These are phyloP conservation scores for Sporothrix curviconia DNA, from an alignment of 2,329 filamentous ascomycete genomes.

Conservation along the genomic window DNA sequence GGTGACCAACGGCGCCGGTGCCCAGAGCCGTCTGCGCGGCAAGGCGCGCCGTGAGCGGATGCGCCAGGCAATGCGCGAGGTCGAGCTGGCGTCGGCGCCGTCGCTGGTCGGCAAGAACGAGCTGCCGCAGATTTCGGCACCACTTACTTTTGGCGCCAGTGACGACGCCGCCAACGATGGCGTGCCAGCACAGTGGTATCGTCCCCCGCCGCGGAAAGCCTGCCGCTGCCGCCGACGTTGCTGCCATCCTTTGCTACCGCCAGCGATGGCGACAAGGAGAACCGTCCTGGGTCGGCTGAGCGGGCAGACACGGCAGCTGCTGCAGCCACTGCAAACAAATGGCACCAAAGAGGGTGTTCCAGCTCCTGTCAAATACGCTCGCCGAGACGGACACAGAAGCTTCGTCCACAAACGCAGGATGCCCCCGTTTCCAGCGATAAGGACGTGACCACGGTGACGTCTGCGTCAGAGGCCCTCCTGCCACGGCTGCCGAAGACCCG, in stretches of 20 bases:
- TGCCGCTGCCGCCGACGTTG: too few species aligned
- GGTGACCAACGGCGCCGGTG: constrained; percentile 68
- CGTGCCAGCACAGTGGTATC: constrained; percentile 16
- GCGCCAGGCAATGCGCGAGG: constrained; percentile 47
- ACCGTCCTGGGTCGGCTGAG: constrained; percentile 26
- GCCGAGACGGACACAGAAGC: background rate
- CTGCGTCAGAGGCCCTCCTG: too few species aligned
- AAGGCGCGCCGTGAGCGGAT: constrained; percentile 52
- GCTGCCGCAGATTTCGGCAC: too few species aligned
- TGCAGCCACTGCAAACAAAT: background rate
- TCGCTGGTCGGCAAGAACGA: constrained; percentile 22
- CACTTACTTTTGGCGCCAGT: too few species aligned
- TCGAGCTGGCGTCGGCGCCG: constrained; percentile 32
- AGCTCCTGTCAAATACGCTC: too few species aligned
- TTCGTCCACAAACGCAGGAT: background rate
- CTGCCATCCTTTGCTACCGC: too few species aligned
- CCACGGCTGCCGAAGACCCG: constrained; percentile 1
- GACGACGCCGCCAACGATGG: constrained; percentile 18
- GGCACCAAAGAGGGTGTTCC: constrained; percentile 1
- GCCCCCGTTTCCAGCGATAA: background rate
- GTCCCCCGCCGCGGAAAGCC: constrained; percentile 18
- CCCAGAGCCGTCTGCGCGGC: constrained; percentile 49
- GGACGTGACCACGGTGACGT: too few species aligned
- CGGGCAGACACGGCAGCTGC: background rate
- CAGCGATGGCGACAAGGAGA: constrained; percentile 43